Evolutionary conservation across 140 eudicot genomes (phyloP).

Genomic region (Erigeron philadelphicus): DNA sequence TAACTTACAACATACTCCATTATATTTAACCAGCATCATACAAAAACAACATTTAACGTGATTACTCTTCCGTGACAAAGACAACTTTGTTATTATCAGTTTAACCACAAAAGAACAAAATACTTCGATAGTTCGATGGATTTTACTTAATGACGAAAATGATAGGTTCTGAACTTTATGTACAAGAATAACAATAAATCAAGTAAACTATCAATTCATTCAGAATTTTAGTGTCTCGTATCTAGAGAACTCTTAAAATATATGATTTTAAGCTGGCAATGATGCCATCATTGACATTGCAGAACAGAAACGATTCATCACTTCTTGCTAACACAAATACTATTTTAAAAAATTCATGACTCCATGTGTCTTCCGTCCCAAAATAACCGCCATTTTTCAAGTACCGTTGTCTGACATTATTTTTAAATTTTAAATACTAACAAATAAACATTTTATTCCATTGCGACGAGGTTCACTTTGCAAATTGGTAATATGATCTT

Average conservation of each 20-base stretch:
- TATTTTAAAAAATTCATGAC: background rate
- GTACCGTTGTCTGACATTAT: background rate
- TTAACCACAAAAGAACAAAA: conserved; percentile 4
- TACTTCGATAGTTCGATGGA: background rate
- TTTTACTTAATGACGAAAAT: conserved; percentile 1
- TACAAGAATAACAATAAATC: conserved; percentile 11
- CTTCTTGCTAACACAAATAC: conserved; percentile 7
- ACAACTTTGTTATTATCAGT: background rate
- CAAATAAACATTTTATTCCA: background rate
- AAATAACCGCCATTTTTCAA: background rate
- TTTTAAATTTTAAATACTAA: conserved; percentile 8
- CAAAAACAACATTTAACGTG: conserved; percentile 1
- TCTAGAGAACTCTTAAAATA: background rate
- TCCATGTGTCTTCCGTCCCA: conserved; percentile 4
- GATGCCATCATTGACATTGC: conserved; percentile 11
- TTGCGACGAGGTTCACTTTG: background rate
- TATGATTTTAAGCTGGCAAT: conserved; percentile 8
- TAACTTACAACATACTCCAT: background rate
- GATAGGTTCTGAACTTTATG: conserved; percentile 7
- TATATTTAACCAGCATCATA: background rate
- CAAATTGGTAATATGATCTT: background rate
- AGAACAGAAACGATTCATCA: background rate
- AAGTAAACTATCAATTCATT: conserved; percentile 16
- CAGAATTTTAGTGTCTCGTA: background rate
- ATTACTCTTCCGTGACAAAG: conserved; percentile 5